Base-by-base conservation (phyloP, 106 monocot species). In the Hemerocallis citrina region DNA sequence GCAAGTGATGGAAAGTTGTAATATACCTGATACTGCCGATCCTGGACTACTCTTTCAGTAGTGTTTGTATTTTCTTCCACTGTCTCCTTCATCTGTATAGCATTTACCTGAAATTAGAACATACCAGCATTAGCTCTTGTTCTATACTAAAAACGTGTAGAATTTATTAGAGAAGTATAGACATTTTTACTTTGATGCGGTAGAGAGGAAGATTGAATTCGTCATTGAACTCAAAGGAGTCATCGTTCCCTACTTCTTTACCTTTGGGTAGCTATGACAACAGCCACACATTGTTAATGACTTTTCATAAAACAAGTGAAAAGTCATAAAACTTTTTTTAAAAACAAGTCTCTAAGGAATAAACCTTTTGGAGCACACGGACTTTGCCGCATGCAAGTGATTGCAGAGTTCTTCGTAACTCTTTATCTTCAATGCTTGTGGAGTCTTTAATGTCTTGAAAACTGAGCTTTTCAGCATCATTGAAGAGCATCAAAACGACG, bases 21-120 rank as follows among this genome's bases (percentile, higher is more conserved):
- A 71, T 29, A 61, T 22, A 96, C 98, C 91, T 98, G 98, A 74
- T 98, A 98, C 38, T 98, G 98, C 35, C 98, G 80, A 57, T 98
- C 91, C 63, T 98, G 98, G 67, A 98, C 91, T 36, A 98, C 98
- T 73, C 96, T 70, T 62, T 98, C 91, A 5, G 91, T 98, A 14
- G 98, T 98, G 75, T 85, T 98, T 30, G 98, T 86, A 50, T 98
- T 98, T 80, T 98, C 98, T 80, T 98, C 98, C 9, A 88, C 87
- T 12, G 98, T 98, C 72, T 98, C 98, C 62, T 98, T 98, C 98
- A 98, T 92, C 44, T 98, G 98, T 46, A 98, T 98, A 16, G 98
- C 98, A 85, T 98, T 98, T 63, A 98, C 92, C 98, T 98, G 71
- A 22, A 35, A 72, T 59, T 5, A 70, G 16, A n/a, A 54, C 6